Base-by-base conservation (phyloP, 164 flowering plant genomes). In the Vitis vinifera region DNA sequence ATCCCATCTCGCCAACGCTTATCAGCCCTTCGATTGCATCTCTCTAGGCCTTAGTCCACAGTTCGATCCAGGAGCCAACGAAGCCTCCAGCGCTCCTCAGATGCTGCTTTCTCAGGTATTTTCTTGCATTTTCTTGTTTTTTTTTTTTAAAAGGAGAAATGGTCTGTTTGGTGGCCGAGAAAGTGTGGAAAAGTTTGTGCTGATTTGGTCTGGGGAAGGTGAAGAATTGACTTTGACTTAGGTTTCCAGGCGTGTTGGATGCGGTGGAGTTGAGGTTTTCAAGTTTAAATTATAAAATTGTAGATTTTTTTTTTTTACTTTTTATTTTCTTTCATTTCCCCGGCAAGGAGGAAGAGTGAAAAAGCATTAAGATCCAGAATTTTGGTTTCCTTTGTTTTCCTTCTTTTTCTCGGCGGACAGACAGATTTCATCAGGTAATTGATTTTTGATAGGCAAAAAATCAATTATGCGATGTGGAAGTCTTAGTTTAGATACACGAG, bases 81-180 rank as follows among this genome's bases (percentile, higher is more conserved):
- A 70, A 61, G 16, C 52, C 5, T 10, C 23, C 15, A 31, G 30
- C 55, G 51, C 1, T 56, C 51, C 27, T 50, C 16, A 15, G 27
- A 23, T 44, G 2, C n/a, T 57, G 31, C 31, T 68, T 49, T 31
- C 63, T 57, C 71, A 65, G 80, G 80, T 79, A 63, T 4, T 62
- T 73, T 30, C 13, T 58, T 58, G 53, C 23, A 27, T 63, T 52
- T 30, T 50, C 23, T 23, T 23, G 23, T 64, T 12, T 49, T 67
- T 49, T 10, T 55, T 7, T 58, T 10, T 19, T 30, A 8, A 10
- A 15, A 59, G 31, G 48, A 55, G 17, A 29, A 8, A 4, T 52
- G 57, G 17, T 19, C 13, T 30, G 64, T 62, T 50, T 65, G n/a
- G 16, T 58, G 56, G 27, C 44, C n/a, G 29, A 10, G 67, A 10